These are phyloP conservation scores for Gossypium thurberi DNA, from an alignment of 345 rosid species.

Conservation along the genomic window DNA sequence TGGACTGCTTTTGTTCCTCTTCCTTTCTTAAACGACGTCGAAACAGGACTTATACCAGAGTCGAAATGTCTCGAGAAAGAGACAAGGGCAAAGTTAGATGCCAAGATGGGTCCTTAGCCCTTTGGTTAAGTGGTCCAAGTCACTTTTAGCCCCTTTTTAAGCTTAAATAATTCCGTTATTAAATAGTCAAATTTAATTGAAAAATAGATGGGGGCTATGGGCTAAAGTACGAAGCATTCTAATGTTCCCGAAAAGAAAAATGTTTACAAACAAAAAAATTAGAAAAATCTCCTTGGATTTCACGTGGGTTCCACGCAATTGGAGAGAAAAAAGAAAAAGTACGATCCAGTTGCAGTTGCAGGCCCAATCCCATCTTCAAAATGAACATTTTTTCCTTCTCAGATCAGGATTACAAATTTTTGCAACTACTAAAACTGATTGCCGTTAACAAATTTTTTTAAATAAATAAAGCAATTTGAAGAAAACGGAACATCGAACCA, in stretches of 20 bases:
- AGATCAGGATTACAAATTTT: not conserved
- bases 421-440: slow-evolving; percentile 4
- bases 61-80: too few species aligned
- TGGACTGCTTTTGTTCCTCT: too few species aligned
- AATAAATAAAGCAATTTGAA: not conserved
- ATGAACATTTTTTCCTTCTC: not conserved
- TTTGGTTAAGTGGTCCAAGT: too few species aligned
- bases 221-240: not conserved
- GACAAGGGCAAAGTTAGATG: too few species aligned
- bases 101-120: too few species aligned
- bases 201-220: too few species aligned
- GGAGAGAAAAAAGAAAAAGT: not conserved
- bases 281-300: not conserved
- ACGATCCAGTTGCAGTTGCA: not conserved
- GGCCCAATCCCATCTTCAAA: not conserved
- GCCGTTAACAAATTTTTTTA: slow-evolving; percentile 4
- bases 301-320: slow-evolving; percentile 6
- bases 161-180: too few species aligned
- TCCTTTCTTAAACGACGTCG: too few species aligned
- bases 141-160: too few species aligned
- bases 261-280: not conserved
- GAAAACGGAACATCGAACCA: not conserved
- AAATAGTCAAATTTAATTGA: too few species aligned
- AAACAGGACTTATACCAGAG: too few species aligned
- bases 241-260: not conserved